phyloP scores from a whole-genome alignment of 495 filamentous ascomycete species.

The Penicillium arizonense region DNA sequence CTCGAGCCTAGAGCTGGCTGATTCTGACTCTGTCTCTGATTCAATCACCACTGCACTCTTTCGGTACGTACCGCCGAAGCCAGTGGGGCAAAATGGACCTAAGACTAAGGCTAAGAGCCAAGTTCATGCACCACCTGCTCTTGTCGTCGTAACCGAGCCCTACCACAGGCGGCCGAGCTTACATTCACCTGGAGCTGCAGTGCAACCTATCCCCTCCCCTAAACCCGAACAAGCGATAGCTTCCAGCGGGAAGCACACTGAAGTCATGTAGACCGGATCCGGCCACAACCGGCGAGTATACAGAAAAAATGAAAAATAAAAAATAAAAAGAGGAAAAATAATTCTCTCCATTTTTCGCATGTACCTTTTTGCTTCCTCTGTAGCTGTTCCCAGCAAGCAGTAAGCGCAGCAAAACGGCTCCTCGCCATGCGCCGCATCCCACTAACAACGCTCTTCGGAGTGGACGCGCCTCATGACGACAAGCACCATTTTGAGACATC shows the following conservation, averaged over 20 bases:
- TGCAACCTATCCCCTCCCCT: too few relatives aligned
- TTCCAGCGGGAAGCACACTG: too few relatives aligned
- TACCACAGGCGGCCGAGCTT: not conserved
- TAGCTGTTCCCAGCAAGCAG: too few relatives aligned
- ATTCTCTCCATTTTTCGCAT: too few relatives aligned
- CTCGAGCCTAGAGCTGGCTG: not conserved
- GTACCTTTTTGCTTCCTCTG: too few relatives aligned
- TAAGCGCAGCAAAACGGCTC: not conserved
- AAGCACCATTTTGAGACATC: conserved; percentile 70
- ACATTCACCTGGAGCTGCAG: not conserved
- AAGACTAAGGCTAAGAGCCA: not conserved
- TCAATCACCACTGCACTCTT: not conserved
- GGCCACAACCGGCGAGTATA: too few relatives aligned
- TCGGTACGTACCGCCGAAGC: not conserved
- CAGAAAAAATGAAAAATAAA: too few relatives aligned
- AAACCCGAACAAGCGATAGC: not conserved
- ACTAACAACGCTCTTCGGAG: conserved; percentile 25
- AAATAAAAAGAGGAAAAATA: too few relatives aligned
- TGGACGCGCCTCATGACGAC: conserved; percentile 49
- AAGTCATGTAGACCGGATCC: too few relatives aligned
- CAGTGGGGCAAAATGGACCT: not conserved
- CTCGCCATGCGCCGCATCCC: conserved; percentile 19
- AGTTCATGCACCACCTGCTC: not conserved
- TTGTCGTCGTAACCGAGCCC: not conserved
- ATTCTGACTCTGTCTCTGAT: not conserved